Evolutionary conservation across 306 rosid species (phyloP).

Genomic region (Cicer bijugum): DNA sequence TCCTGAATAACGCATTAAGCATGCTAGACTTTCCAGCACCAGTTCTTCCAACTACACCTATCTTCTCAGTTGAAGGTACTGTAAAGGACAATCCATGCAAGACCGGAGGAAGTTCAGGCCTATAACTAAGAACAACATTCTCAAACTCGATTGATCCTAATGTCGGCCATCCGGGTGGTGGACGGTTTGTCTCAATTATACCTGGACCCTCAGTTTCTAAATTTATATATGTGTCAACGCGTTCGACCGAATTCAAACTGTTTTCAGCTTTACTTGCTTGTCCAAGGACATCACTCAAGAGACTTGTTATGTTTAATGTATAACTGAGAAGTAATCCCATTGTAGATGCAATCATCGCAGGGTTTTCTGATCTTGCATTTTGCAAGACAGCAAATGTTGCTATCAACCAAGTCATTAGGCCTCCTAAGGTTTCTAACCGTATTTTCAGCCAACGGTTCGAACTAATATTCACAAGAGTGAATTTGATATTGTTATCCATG

Average conservation of each 20-base stretch:
- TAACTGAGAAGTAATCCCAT: constrained; percentile 93
- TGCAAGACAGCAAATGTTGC: constrained; percentile 90
- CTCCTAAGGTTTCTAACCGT: constrained; percentile 81
- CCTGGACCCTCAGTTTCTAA: constrained; percentile 76
- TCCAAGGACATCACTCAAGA: constrained; percentile 73
- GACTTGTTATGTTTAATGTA: constrained; percentile 74
- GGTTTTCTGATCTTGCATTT: constrained; percentile 63
- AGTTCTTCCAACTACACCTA: constrained; percentile 93
- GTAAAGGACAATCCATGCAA: constrained; percentile 74
- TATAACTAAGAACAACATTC: constrained; percentile 78
- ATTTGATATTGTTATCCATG: constrained; percentile 85
- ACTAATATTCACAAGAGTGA: constrained; percentile 62
- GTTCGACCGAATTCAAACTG: constrained; percentile 86
- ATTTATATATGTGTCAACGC: constrained; percentile 72
- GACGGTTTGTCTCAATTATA: constrained; percentile 66
- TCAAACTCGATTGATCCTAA: constrained; percentile 61
- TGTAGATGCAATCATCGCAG: constrained; percentile 66
- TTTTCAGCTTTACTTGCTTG: constrained; percentile 88
- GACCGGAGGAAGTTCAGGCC: constrained; percentile 92
- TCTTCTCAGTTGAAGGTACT: constrained; percentile 74
- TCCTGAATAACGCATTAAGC: constrained; percentile 84
- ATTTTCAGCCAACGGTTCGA: constrained; percentile 75
- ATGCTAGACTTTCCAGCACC: constrained; percentile 97
- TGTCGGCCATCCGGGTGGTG: constrained; percentile 85
- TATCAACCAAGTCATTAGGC: constrained; percentile 82